Base-by-base conservation (phyloP, 2,329 filamentous ascomycete genomes). In the Penicillium hordei region DNA sequence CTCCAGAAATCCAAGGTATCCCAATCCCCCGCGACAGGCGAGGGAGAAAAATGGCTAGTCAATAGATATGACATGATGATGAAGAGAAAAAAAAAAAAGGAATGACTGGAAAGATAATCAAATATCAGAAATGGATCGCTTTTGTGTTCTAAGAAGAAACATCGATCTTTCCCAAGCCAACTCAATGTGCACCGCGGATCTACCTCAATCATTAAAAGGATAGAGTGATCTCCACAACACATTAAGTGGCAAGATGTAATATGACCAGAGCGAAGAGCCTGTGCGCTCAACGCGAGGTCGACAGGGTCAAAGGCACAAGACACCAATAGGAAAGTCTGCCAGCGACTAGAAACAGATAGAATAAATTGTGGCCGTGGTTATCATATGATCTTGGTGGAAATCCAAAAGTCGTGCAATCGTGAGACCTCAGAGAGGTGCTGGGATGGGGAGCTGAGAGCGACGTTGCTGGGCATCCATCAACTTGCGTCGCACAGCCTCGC, bases 401-500 rank as follows among this genome's bases (percentile, higher is more conserved):
- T 58, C 62, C 50, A 66, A 60, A 66, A 52, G 60, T 67, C 65
- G 64, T 67, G 55, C 34, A 58, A 55, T 60, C 48, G 17, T 44
- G 6, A 48, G 31, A 51, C 44, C 17, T 43, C 38, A 43, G 9
- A 43, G 31, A 44, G 25, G n/a, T 23, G 27, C 52, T 67, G 67
- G 75, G 21, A 76, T 72, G 17, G 74, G 70, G 36, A 76, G 65
- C 50, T 76, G 74, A 42, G 66, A 70, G 58, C 71, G 73, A 25
- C 73, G 74, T 51, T 77, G 55, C 21, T 57, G 76, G 15, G 75
- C 73, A 58, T 78, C 75, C 66, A 78, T 72, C 21, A 78, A 67
- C 68, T 78, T 78, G 44, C 76, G 75, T 50, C 76, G 73, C 45
- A 78, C 75, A 31, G 76, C 74, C 56, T 77, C 75, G 15, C 75